Conservation (phyloP, 129 eudicot species). For the Flaveria sonorensis region DNA sequence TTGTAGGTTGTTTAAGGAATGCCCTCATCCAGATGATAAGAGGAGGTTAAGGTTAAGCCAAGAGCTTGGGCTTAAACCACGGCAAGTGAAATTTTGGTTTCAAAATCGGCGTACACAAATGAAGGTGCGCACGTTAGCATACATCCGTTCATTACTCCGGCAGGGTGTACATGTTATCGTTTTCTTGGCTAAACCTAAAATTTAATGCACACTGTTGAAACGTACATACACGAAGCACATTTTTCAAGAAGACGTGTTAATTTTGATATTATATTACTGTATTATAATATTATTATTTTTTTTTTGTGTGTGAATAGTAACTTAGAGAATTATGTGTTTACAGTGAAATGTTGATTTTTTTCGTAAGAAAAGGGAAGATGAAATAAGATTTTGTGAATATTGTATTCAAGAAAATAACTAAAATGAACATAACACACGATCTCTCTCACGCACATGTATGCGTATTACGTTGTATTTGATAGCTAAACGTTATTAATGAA, state of each 20-base stretch:
- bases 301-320: too few species aligned
- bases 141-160: conserved; percentile 11
- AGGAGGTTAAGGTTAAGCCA: conserved; percentile 85
- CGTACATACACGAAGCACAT: conserved; percentile 42
- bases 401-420: not conserved
- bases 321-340: not conserved
- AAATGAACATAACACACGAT: not conserved
- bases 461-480: not conserved
- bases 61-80: conserved; percentile 88
- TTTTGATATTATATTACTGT: not conserved
- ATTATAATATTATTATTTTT: not conserved
- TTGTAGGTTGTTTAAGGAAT: conserved; percentile 84
- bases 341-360: not conserved
- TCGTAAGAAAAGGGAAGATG: not conserved
- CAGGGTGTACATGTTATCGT: conserved; percentile 32
- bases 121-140: conserved; percentile 73
- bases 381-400: not conserved
- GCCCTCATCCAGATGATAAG: conserved; percentile 98
- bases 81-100: conserved; percentile 98
- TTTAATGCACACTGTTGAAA: conserved; percentile 41
- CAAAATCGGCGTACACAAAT: conserved; percentile 96
- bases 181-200: conserved; percentile 44
- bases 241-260: conserved; percentile 32
- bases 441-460: not conserved
- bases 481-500: not conserved